Percentiles rank a stretch among this genome's conserved stretches.
Conservation (phyloP, 352 stramenopile species). For the Globisporangium nagaii region DNA sequence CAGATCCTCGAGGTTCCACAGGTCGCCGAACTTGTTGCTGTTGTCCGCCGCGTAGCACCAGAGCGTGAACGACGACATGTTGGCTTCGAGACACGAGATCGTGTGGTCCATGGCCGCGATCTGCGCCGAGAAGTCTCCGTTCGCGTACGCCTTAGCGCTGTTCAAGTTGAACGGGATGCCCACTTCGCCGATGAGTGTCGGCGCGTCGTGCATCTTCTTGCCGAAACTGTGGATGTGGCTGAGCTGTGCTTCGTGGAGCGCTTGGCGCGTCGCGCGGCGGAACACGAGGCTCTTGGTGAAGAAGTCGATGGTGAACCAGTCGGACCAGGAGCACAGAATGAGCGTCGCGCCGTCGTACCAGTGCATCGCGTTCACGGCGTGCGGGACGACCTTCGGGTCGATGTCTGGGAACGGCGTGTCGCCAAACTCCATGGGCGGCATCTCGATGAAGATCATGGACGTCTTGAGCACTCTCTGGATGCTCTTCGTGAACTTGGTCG, state of each 20-base stretch:
- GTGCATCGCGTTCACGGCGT: conserved; percentile 81
- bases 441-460: conserved; percentile 72
- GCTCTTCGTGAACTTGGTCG: conserved; percentile 37
- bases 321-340: conserved; percentile 60
- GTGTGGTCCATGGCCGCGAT: conserved; percentile 68
- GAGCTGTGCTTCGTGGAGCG: conserved; percentile 53
- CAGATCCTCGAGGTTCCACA: conserved; percentile 86
- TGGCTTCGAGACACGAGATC: conserved; percentile 65
- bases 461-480: conserved; percentile 55
- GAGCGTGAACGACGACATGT: conserved; percentile 81
- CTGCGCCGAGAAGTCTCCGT: conserved; percentile 43
- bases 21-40: conserved; percentile 68
- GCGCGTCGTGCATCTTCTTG: conserved; percentile 46
- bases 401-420: conserved; percentile 62
- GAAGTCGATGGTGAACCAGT: conserved; percentile 75
- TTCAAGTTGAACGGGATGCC: conserved; percentile 77
- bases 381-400: conserved; percentile 39
- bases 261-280: conserved; percentile 28
- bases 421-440: conserved; percentile 73
- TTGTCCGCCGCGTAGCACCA: conserved; percentile 89
- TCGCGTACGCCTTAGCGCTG: conserved; percentile 29
- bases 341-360: conserved; percentile 91
- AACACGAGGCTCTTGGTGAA: conserved; percentile 59
- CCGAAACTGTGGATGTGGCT: conserved; percentile 49
- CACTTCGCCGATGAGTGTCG: conserved; percentile 64